phyloP scores from a whole-genome alignment of 1,284 basidiomycete genomes.

The Austroboletus olivaceoglutinosus region DNA sequence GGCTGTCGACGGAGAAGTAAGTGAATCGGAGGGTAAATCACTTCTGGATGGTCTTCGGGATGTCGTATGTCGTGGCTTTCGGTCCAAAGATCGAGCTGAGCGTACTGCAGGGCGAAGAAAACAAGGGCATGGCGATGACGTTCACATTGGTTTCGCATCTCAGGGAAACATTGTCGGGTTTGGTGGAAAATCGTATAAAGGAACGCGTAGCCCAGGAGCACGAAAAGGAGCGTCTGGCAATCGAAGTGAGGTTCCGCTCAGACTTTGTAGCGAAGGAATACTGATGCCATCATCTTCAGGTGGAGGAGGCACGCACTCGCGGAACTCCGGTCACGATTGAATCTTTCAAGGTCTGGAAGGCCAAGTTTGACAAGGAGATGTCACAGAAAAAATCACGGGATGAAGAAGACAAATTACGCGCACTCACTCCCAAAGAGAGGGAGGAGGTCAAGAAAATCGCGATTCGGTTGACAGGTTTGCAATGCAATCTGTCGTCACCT shows the following conservation, averaged over 20 bases:
- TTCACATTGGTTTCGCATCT: slow-evolving; percentile 91
- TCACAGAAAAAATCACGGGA: slow-evolving; percentile 58
- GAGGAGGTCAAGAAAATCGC: slow-evolving; percentile 79
- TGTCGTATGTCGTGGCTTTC: slow-evolving; percentile 51
- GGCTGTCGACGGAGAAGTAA: slow-evolving; percentile 66
- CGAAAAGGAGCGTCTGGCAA: slow-evolving; percentile 67
- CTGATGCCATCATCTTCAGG: slow-evolving; percentile 46
- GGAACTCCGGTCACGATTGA: slow-evolving; percentile 88
- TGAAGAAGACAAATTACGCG: slow-evolving; percentile 82
- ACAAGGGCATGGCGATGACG: slow-evolving; percentile 96
- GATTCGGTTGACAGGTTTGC: slow-evolving; percentile 69
- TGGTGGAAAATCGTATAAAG: slow-evolving; percentile 63
- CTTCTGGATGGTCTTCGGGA: slow-evolving; percentile 61
- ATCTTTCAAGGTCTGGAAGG: slow-evolving; percentile 81
- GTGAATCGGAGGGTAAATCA: slow-evolving; percentile 53
- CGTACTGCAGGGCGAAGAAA: slow-evolving; percentile 74
- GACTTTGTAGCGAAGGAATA: background rate
- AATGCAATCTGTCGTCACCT: slow-evolving; percentile 18
- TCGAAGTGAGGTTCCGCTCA: slow-evolving; percentile 58
- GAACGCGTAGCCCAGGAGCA: slow-evolving; percentile 60
- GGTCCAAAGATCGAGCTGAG: slow-evolving; percentile 3
- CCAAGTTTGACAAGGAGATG: slow-evolving; percentile 71
- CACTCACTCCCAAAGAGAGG: slow-evolving; percentile 77
- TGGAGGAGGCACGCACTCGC: slow-evolving; percentile 82
- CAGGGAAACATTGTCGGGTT: slow-evolving; percentile 69